These are phyloP conservation scores for Scalesia atractyloides DNA, from an alignment of 129 eudicot species.

Conservation along the genomic window DNA sequence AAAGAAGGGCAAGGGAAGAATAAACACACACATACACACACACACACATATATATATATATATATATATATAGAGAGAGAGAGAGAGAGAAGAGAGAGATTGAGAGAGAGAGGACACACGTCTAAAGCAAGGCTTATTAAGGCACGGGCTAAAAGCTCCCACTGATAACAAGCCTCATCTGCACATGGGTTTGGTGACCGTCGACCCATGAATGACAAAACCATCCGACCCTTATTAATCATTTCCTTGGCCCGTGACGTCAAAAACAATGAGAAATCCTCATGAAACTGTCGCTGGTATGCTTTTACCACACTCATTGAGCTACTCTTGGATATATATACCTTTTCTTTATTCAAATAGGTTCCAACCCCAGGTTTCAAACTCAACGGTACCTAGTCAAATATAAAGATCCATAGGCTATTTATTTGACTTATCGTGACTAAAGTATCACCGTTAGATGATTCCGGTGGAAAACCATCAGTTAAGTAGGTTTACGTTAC, in stretches of 20 bases:
- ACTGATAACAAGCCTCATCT: conserved; percentile 38
- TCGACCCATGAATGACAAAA: conserved; percentile 51
- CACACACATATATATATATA: no score
- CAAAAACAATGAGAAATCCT: conserved; percentile 47
- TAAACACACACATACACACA: no score
- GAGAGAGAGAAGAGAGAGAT: no score
- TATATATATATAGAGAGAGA: no score
- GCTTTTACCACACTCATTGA: conserved; percentile 39
- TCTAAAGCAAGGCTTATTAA: conserved; percentile 45
- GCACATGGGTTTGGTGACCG: conserved; percentile 31
- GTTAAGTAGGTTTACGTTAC: no score
- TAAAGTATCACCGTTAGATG: no score
- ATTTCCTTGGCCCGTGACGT: conserved; percentile 48
- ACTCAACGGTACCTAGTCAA: conserved; percentile 43
- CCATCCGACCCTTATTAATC: conserved; percentile 49
- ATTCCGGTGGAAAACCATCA: no score
- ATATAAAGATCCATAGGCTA: not conserved
- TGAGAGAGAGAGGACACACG: no score
- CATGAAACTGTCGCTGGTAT: conserved; percentile 41
- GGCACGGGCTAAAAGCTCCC: conserved; percentile 52
- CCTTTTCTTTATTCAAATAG: conserved; percentile 44
- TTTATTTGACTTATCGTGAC: no score
- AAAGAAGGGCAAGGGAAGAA: no score
- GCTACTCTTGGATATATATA: conserved; percentile 45
- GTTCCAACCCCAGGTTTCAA: conserved; percentile 11